Conservation (phyloP, 2,329 filamentous ascomycete genomes). For the Ophiostoma australiae region DNA sequence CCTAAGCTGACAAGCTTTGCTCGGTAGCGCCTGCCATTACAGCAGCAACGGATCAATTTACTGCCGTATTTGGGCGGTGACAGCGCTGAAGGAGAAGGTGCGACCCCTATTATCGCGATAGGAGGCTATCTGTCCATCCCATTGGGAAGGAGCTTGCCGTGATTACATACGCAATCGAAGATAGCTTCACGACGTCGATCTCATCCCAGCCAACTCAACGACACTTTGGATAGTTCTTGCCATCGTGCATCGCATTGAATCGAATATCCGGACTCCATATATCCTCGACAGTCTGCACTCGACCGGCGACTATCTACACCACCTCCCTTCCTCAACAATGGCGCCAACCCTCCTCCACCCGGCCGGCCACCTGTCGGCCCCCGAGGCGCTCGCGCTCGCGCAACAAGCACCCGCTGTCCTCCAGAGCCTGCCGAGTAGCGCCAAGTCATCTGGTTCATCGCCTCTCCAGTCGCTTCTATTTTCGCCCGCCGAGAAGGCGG, state of each 20-base stretch:
- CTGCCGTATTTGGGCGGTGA: slow-evolving; percentile 22
- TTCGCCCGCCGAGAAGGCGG: slow-evolving; percentile 62
- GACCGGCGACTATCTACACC: neutral
- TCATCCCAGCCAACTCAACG: neutral
- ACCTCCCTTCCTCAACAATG: slow-evolving; percentile 36
- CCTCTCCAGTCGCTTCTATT: slow-evolving; percentile 48
- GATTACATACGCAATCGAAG: neutral
- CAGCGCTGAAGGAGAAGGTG: slow-evolving; percentile 16
- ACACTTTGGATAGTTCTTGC: neutral
- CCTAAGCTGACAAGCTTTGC: neutral
- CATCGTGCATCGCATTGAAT: neutral
- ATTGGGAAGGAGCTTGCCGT: slow-evolving; percentile 5
- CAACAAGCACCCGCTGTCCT: slow-evolving; percentile 57
- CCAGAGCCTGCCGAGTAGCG: slow-evolving; percentile 47
- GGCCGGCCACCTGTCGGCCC: slow-evolving; percentile 52
- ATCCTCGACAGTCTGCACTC: neutral
- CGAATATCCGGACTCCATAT: neutral
- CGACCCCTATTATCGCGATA: slow-evolving; percentile 18
- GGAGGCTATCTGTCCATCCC: neutral
- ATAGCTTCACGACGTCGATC: slow-evolving; percentile 6
- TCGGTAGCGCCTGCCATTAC: slow-evolving; percentile 11
- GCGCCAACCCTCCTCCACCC: slow-evolving; percentile 52
- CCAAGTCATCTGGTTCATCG: slow-evolving; percentile 44
- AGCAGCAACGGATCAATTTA: slow-evolving; percentile 17
- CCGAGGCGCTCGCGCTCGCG: slow-evolving; percentile 53